A percentile compares a stretch with the other conserved stretches of the same genome.
Conservation (phyloP, 169 alveolate species). For the Ophryocystis elektroscirrha region DNA sequence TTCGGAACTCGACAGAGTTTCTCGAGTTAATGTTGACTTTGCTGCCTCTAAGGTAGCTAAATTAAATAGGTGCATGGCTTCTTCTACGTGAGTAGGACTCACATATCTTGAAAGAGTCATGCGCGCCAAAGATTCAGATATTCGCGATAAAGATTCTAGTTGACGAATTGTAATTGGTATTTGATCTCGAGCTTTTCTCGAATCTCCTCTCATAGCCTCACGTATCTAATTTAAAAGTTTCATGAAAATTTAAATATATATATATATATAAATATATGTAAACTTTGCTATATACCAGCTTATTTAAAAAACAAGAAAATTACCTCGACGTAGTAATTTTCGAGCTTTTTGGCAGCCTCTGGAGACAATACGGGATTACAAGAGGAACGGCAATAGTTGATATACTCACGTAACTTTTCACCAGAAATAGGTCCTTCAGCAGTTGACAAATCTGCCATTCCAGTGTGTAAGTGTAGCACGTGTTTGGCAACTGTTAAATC, state of each 20-base stretch:
- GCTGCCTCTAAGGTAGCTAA: background rate
- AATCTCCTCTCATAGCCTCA: too few relatives aligned
- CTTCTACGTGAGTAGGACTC: background rate
- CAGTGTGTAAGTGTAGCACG: conserved; percentile 46
- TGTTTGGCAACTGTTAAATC: conserved; percentile 72
- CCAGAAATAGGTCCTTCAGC: conserved; percentile 36
- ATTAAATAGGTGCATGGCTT: background rate
- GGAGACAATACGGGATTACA: conserved; percentile 73
- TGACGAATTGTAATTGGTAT: conserved; percentile 96
- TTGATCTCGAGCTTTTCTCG: background rate
- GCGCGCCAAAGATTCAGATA: conserved; percentile 11
- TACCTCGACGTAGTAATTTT: conserved; percentile 77
- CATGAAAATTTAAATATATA: too few relatives aligned
- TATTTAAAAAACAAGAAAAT: too few relatives aligned
- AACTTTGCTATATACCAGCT: conserved; percentile 23
- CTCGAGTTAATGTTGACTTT: background rate
- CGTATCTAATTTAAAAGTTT: too few relatives aligned
- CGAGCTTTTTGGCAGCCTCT: conserved; percentile 72
- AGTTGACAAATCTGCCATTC: background rate
- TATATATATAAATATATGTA: too few relatives aligned
- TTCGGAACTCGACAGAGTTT: background rate
- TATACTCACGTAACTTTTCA: conserved; percentile 49
- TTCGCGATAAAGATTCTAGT: conserved; percentile 87
- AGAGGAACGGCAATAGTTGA: conserved; percentile 55
- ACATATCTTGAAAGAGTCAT: background rate